phyloP scores from a whole-genome alignment of 2,329 filamentous ascomycete genomes.

The Didymella exigua region DNA sequence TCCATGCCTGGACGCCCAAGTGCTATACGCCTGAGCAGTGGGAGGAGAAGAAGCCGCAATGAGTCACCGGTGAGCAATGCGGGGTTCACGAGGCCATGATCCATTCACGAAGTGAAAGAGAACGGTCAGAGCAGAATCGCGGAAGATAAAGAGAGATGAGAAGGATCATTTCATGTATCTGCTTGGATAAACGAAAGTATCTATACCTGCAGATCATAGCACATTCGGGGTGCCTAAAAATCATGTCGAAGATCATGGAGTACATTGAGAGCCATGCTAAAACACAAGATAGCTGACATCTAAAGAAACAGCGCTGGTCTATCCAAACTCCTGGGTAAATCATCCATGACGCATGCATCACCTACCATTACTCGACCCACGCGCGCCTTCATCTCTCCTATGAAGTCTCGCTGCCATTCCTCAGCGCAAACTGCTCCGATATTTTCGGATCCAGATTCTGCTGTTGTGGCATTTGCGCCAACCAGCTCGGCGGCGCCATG shows the following conservation, averaged over 20 bases:
- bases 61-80: neutral
- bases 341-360: neutral
- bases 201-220: too few species aligned
- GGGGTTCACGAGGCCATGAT: neutral
- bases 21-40: constrained; percentile 92
- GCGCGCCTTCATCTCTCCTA: neutral
- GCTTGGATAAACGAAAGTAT: too few species aligned
- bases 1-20: constrained; percentile 94
- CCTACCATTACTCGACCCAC: neutral
- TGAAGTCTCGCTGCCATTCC: constrained; percentile 33
- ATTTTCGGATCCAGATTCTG: constrained; percentile 25
- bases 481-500: constrained; percentile 78
- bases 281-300: too few species aligned
- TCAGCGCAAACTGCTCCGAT: constrained; percentile 30
- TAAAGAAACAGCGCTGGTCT: neutral
- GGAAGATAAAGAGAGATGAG: too few species aligned
- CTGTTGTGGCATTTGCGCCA: constrained; percentile 58
- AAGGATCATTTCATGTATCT: too few species aligned
- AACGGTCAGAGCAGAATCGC: too few species aligned
- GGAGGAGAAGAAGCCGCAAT: constrained; percentile 66
- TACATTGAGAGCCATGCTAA: too few species aligned
- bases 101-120: neutral
- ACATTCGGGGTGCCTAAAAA: too few species aligned
- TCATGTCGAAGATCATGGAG: too few species aligned
- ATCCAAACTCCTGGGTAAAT: neutral